Base-by-base conservation (phyloP, 2,329 filamentous ascomycete genomes). In the Tympanopsis confertula region DNA sequence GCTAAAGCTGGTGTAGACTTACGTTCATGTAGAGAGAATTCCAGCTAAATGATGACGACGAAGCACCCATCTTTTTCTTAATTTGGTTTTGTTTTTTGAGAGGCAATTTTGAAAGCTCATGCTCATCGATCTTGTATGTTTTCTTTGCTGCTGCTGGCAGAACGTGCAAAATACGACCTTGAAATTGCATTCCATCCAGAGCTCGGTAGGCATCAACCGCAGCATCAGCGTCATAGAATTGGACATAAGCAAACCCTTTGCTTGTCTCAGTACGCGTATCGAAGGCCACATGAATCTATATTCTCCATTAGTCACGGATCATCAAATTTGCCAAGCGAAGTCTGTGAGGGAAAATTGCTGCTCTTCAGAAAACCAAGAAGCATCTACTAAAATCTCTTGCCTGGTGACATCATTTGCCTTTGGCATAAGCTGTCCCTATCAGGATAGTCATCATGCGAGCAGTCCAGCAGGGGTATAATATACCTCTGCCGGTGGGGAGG, bases 381-480 rank as follows among this genome's bases (percentile, higher is more conserved):
- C 85, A 94, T 96, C 89, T 98, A 98, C 91, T 95, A 98, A 94
- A 93, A 94, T 91, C 83, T 74, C 80, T 87, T 80, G 81, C 82
- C 79, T 36, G 62, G 71, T 86, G 69, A 77, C 84, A 88, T 93
- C 88, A 96, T 69, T 69, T 86, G 84, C 86, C 65, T 61, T 58
- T 51, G 69, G 83, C 83, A 89, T 95, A 84, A 87, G 89, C 78
- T 96, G 91, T 96, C 91, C 91, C 91, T 96, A 96, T 96, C 91
- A 78, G 83, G 83, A 75, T 76, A 67, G 86, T 96, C 89, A 96
- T 96, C 91, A 89, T 74, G 61, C 65, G 67, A 69, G 47, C 45
- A 52, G 38, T 30, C 38, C 37, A 36, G 28, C 36, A 24, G 19
- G 18, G 18, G 38, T 28, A 37, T 13, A 4, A 22, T 28, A 24